phyloP scores from a whole-genome alignment of 2,329 filamentous ascomycete genomes.

The Exophiala dermatitidis region DNA sequence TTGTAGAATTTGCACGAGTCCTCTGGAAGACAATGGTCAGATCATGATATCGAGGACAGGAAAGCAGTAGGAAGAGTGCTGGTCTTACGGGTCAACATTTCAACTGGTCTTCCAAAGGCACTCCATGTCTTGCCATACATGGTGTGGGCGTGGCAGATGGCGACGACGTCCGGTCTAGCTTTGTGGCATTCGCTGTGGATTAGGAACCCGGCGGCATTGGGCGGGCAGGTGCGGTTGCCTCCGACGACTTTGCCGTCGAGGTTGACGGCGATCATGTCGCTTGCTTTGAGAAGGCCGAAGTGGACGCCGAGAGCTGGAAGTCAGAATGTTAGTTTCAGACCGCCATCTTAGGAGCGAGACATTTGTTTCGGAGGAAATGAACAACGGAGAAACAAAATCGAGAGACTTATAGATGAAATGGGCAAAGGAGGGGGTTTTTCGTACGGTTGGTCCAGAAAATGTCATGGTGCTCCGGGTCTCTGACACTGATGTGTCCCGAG shows the following conservation, averaged over 20 bases:
- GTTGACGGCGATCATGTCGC: slow-evolving; percentile 61
- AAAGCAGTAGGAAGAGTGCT: slow-evolving; percentile 50
- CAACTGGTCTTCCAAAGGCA: slow-evolving; percentile 50
- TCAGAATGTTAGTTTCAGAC: not conserved
- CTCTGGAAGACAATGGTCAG: slow-evolving; percentile 25
- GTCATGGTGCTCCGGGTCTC: slow-evolving; percentile 55
- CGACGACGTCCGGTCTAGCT: slow-evolving; percentile 56
- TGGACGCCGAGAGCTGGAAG: slow-evolving; percentile 47
- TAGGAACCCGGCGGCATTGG: slow-evolving; percentile 60
- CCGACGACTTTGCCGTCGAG: slow-evolving; percentile 56
- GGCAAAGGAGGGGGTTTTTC: not conserved
- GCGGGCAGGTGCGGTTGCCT: slow-evolving; percentile 51
- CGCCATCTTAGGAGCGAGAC: not conserved
- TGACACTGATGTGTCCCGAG: slow-evolving; percentile 59
- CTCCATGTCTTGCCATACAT: slow-evolving; percentile 60
- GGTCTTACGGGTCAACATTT: slow-evolving; percentile 39
- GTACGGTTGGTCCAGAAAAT: slow-evolving; percentile 59
- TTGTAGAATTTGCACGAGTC: slow-evolving; percentile 34
- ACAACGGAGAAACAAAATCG: too few species aligned
- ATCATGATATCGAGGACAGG: not conserved
- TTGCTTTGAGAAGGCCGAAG: slow-evolving; percentile 57
- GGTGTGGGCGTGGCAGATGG: slow-evolving; percentile 62
- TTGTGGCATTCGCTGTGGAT: slow-evolving; percentile 64
- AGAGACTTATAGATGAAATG: too few species aligned
- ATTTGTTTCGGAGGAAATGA: too few species aligned